A percentile compares a stretch with the other conserved stretches of the same genome.
These are phyloP conservation scores for Pisolithus marmoratus DNA, from an alignment of 768 basidiomycete species.

Conservation along the genomic window DNA sequence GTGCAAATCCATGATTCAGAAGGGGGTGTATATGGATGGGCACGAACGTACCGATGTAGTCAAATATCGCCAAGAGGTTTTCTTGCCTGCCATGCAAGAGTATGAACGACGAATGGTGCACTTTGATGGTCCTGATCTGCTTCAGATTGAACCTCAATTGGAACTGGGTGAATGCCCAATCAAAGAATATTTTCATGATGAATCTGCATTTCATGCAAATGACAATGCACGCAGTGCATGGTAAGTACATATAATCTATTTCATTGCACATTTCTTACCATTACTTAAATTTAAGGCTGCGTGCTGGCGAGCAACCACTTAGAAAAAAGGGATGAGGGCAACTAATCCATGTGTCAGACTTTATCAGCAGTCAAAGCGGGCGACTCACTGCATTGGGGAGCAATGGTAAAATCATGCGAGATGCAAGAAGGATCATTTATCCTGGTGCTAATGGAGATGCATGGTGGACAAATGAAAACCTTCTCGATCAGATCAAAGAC, in stretches of 20 bases:
- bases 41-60: no score
- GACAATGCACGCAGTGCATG: conserved; percentile 26
- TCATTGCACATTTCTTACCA: not conserved
- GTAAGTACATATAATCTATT: not conserved
- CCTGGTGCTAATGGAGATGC: conserved; percentile 11
- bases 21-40: conserved; percentile 11
- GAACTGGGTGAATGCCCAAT: not conserved
- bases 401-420: not conserved
- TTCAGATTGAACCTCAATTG: not conserved
- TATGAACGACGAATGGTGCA: no score
- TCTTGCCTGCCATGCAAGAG: no score
- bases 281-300: not conserved
- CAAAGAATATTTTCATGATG: not conserved
- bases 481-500: conserved; percentile 2
- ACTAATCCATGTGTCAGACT: conserved; percentile 36
- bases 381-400: no score
- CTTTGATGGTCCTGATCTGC: not conserved
- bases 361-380: conserved; percentile 30
- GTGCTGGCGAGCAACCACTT: not conserved
- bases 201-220: conserved; percentile 13
- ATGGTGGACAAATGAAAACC: conserved; percentile 7
- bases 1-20: not conserved
- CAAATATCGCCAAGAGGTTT: no score
- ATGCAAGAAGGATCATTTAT: conserved; percentile 18
- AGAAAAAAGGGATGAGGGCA: conserved; percentile 18